phyloP scores from a whole-genome alignment of 306 rosid species.

The Macrotyloma uniflorum region DNA sequence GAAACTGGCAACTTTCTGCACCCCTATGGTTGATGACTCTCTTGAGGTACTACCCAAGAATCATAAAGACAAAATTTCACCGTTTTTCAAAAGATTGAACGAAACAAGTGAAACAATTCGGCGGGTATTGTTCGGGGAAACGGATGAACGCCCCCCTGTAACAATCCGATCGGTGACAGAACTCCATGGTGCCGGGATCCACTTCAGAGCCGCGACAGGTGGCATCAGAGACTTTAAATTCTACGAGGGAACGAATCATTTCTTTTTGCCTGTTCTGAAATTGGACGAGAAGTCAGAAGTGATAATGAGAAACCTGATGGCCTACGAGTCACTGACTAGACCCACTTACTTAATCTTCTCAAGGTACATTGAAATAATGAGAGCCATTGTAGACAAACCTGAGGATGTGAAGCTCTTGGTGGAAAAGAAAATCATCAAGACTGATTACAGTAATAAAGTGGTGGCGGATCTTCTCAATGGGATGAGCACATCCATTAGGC shows the following conservation, averaged over 20 bases:
- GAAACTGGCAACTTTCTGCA: background rate
- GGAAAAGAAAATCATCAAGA: background rate
- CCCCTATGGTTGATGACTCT: background rate
- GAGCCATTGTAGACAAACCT: background rate
- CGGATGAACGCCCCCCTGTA: background rate
- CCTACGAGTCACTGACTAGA: background rate
- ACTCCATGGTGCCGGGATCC: constrained; percentile 6
- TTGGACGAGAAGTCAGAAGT: background rate
- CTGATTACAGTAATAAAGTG: background rate
- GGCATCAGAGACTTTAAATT: constrained; percentile 9
- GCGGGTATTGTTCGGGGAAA: background rate
- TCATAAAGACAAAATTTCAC: background rate
- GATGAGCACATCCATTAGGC: background rate
- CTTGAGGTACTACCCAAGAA: too few species aligned
- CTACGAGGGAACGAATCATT: background rate
- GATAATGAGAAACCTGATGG: background rate
- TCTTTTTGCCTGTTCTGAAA: constrained; percentile 26
- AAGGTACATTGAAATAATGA: constrained; percentile 37
- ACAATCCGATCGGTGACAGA: background rate
- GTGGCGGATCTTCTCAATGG: constrained; percentile 30
- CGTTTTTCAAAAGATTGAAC: background rate
- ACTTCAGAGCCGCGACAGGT: background rate
- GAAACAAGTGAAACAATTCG: background rate
- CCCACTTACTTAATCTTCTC: background rate
- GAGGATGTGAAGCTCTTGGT: constrained; percentile 36